Evolutionary conservation across 1,284 basidiomycete species (phyloP), one percentile per base, ranked within the genome.

Genomic region (Rhodotorula sp.): DNA sequence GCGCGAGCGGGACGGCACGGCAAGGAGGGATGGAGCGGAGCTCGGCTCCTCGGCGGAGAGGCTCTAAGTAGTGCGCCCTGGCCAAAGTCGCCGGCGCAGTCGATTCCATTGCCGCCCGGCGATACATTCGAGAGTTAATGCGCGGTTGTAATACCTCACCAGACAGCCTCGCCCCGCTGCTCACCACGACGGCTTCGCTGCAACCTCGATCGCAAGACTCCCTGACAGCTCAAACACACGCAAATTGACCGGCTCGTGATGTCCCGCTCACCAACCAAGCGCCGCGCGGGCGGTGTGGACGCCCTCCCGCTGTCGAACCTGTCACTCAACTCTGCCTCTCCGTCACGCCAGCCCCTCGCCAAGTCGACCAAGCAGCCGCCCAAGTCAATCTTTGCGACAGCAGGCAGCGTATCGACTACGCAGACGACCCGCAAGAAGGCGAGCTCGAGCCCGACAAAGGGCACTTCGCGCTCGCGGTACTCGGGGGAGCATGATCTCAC

Each of bases 321-420:
- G 7, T 71, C 70, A 53, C 65, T 74, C 48, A 71, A 71, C 70
- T 59, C 62, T n/a, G 52, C 64, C 60, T 65, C 68, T 1, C 64
- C 67, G 26, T 46, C 67, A 4, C 69, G 67, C 58, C 52, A 59
- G 2, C 40, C 48, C 22, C 9, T 24, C 24, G 22, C 28, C 28
- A 59, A 16, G 44, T 22, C 53, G 40, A 52, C 30, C 3, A 30
- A 1, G 2, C 28, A 48, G 0, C 28, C 52, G 4, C 55, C 44
- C 28, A 60, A 59, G 59, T 24, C 50, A 22, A 54, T 71, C 51
- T 60, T 56, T 48, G 51, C 60, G 4, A 24, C 64, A 16, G 26
- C 31, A 8, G 50, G 26, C 9, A n/a, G 44, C 0, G 30, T 26
- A 13, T 61, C 62, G 37, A 64, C 65, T 8, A 67, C 63, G 5